Percentiles rank a stretch among this genome's conserved stretches.
Conservation (phyloP, 2,329 filamentous ascomycete genomes). For the Zopfia rhizophila region DNA sequence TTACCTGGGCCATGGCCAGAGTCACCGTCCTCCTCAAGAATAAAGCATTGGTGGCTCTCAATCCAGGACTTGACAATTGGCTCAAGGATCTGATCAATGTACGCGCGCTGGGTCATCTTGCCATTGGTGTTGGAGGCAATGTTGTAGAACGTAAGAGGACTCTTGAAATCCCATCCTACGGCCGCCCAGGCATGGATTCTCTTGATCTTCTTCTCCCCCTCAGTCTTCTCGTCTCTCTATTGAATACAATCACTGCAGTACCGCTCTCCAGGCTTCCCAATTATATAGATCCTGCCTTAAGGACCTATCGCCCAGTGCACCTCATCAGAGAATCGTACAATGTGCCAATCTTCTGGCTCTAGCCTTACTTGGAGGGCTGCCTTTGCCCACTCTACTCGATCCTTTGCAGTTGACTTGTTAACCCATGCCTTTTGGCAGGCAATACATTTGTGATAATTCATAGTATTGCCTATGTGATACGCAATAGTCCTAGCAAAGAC, state of each 20-base stretch:
- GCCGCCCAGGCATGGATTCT: slow-evolving; percentile 13
- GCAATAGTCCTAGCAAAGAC: slow-evolving; percentile 4
- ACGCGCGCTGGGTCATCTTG: slow-evolving; percentile 16
- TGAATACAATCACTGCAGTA: slow-evolving; percentile 13
- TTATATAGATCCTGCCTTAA: slow-evolving; percentile 5
- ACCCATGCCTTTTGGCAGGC: slow-evolving; percentile 10
- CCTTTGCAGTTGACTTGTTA: neutral
- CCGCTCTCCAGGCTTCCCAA: slow-evolving; percentile 8
- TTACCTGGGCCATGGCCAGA: slow-evolving; percentile 14
- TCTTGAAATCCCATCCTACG: slow-evolving; percentile 17
- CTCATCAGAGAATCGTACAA: slow-evolving; percentile 12
- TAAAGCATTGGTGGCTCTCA: too few relatives aligned
- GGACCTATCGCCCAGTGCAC: slow-evolving; percentile 7
- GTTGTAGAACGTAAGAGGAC: slow-evolving; percentile 13
- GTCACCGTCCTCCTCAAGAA: slow-evolving; percentile 22
- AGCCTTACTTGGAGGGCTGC: slow-evolving; percentile 1
- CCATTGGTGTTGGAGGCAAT: slow-evolving; percentile 11
- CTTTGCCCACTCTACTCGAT: neutral
- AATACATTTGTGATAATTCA: slow-evolving; percentile 17
- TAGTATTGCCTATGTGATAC: slow-evolving; percentile 2
- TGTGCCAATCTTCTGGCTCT: slow-evolving; percentile 1
- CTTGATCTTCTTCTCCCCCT: slow-evolving; percentile 1
- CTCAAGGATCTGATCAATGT: slow-evolving; percentile 18
- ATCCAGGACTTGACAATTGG: slow-evolving; percentile 16
- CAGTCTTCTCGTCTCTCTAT: slow-evolving; percentile 1